Evolutionary conservation across 176 grass and related monocot genomes (phyloP).

Genomic region (Oryza meyeriana): DNA sequence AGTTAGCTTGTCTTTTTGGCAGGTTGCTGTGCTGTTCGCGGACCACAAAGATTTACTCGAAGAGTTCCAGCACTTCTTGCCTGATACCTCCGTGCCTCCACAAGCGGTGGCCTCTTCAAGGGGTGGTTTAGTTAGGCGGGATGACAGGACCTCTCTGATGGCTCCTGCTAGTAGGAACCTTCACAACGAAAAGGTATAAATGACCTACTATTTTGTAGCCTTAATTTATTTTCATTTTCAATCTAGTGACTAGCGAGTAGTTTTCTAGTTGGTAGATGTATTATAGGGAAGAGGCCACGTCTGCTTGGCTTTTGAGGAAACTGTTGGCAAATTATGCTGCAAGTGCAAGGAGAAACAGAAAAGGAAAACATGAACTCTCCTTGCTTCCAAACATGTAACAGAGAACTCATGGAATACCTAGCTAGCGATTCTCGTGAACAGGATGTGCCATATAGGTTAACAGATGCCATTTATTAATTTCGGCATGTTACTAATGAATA

Average conservation of each 20-base stretch:
- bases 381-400: neutral
- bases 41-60: constrained; percentile 90
- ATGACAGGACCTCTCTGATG: constrained; percentile 70
- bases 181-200: constrained; percentile 74
- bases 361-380: neutral
- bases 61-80: constrained; percentile 95
- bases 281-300: neutral
- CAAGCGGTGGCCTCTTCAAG: constrained; percentile 52
- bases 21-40: constrained; percentile 80
- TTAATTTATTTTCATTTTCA: neutral
- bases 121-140: constrained; percentile 44
- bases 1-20: constrained; percentile 13
- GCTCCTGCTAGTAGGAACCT: constrained; percentile 42
- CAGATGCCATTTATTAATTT: neutral
- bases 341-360: neutral
- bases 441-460: neutral
- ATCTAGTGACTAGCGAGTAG: neutral
- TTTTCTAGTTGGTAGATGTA: neutral
- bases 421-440: neutral
- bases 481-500: neutral
- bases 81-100: constrained; percentile 72
- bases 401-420: neutral
- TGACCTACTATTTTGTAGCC: neutral
- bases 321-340: neutral
- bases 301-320: neutral